phyloP scores from a whole-genome alignment of 148 eudicot genomes.

The Silene uniflora region DNA sequence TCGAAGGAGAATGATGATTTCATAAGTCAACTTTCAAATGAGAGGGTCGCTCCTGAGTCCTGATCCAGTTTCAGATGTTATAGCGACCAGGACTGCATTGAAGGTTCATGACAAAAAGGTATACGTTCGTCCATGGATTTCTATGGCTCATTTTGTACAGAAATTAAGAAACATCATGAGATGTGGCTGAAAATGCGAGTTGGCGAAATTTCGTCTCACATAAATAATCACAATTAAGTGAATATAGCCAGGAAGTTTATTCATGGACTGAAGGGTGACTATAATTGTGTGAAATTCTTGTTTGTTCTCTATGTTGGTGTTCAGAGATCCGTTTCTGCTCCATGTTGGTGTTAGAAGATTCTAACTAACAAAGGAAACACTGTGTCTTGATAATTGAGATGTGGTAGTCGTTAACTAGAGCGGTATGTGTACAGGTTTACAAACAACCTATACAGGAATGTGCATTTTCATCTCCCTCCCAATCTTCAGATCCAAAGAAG shows the following conservation, averaged over 20 bases:
- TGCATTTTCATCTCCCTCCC: constrained; percentile 1
- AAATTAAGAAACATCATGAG: too few relatives aligned
- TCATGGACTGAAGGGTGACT: not conserved
- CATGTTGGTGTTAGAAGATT: not conserved
- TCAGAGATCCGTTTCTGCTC: not conserved
- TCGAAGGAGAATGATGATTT: constrained; percentile 2
- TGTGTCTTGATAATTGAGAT: too few relatives aligned
- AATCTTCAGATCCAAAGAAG: not conserved
- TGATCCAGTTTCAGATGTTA: constrained; percentile 14
- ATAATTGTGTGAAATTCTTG: not conserved
- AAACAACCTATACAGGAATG: too few relatives aligned
- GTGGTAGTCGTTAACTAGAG: too few relatives aligned
- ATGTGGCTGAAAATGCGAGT: too few relatives aligned
- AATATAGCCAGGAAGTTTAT: too few relatives aligned
- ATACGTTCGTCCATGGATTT: too few relatives aligned
- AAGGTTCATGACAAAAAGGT: constrained; percentile 10
- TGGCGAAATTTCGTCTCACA: too few relatives aligned
- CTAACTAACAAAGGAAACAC: too few relatives aligned
- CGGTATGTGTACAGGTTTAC: constrained; percentile 30
- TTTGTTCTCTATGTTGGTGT: not conserved
- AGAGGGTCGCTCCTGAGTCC: not conserved
- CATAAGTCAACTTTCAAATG: not conserved
- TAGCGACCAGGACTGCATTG: not conserved
- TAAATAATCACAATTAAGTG: too few relatives aligned
- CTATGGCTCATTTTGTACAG: too few relatives aligned